Percentiles rank a stretch among this genome's conserved stretches.
These are phyloP conservation scores for Trypanosoma mega DNA, from an alignment of 208 protist genomes.

Conservation along the genomic window DNA sequence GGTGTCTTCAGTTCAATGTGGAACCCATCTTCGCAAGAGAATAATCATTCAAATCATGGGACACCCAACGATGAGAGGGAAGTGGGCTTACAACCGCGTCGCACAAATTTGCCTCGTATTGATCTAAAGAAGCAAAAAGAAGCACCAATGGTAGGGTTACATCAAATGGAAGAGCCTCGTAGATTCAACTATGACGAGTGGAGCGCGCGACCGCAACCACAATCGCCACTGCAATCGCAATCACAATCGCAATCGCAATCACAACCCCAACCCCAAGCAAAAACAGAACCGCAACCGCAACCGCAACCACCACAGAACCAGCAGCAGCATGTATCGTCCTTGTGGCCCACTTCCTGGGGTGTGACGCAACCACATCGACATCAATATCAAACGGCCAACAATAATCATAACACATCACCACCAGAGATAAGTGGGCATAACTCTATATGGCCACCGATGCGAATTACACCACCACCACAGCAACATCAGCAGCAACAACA, in stretches of 20 bases:
- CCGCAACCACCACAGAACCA: conserved; percentile 20
- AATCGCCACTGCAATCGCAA: neutral
- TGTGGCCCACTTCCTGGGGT: neutral
- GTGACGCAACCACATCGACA: neutral
- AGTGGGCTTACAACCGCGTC: conserved; percentile 14
- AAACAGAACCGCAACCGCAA: neutral
- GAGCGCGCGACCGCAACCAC: conserved; percentile 13
- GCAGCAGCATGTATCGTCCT: conserved; percentile 4
- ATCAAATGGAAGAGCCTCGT: neutral
- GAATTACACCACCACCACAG: too few species aligned
- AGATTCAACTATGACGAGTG: conserved; percentile 12
- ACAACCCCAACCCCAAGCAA: conserved; percentile 10
- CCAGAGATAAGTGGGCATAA: too few species aligned
- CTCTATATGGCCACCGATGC: too few species aligned
- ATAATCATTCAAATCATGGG: conserved; percentile 2
- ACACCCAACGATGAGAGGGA: too few species aligned
- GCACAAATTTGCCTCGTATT: conserved; percentile 13
- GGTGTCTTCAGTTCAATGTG: neutral
- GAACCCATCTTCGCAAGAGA: neutral
- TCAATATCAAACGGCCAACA: too few species aligned
- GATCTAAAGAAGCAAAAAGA: neutral
- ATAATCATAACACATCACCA: too few species aligned
- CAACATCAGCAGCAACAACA: too few species aligned
- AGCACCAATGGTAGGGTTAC: neutral
- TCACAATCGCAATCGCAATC: neutral